Evolutionary conservation across 2,329 filamentous ascomycete genomes (phyloP), one percentile per base, ranked within the genome.

Genomic region (Alternaria rosae): DNA sequence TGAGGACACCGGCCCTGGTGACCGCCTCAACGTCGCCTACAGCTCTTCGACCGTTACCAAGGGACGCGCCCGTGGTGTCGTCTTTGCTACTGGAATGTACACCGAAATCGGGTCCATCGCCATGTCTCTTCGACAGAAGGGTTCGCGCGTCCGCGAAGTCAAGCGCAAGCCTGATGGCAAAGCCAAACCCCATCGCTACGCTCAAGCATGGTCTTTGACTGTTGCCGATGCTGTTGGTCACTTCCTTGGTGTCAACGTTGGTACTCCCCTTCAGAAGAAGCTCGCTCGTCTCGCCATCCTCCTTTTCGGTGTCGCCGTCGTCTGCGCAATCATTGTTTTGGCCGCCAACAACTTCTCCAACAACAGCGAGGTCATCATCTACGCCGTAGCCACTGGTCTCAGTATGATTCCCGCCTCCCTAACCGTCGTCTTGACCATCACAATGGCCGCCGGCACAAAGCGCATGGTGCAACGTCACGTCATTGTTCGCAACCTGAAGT

Each of bases 31-130:
- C 73, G 85, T 92, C 75, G 86, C 87, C 28, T 92, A 90, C 78
- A 90, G 88, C 59, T 89, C 58, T 5, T 61, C 58, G 15, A 61
- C 38, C 28, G 58, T 61, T 20, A 61, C 58, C 11, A 61, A 61
- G 38, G 90, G 90, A 42, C 87, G 90, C 52, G 90, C 86, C 25
- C 87, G 84, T 8, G 90, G 89, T 57, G 85, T 92, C 43, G 89
- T 91, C 51, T 86, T 88, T 54, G 84, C 87, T 12, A 91, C 87
- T 6, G 90, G 88, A 44, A 91, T 92, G 88, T 79, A 84, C 59
- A 92, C 91, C 12, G 88, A 92, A 72, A 90, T 93, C 55, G 91
- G 91, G 61, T 87, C 87, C 66, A 92, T 93, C 66, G 90, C 91
- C 20, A 85, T 87, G 54, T 81, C 90, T 58, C 84, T 51, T 25